Conservation (phyloP, 768 basidiomycete species). For the Mycena polygramma region DNA sequence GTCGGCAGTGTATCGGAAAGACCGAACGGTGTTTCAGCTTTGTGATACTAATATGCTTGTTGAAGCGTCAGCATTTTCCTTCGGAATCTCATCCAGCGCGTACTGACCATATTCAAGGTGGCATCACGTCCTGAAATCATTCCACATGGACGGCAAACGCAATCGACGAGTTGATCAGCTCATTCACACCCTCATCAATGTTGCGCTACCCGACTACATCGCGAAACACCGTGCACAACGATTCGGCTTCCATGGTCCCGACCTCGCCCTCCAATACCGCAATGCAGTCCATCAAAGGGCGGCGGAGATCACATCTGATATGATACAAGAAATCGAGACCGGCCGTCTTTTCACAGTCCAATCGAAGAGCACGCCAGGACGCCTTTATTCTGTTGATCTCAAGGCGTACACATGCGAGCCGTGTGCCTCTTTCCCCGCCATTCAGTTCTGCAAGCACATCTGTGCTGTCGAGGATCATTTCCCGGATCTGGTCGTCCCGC, state of each 20-base stretch:
- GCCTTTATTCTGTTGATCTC: conserved; percentile 18
- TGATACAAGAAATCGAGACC: conserved; percentile 7
- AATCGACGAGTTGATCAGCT: conserved; percentile 33
- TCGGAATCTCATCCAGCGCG: not conserved
- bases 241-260: conserved; percentile 33
- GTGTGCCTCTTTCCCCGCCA: conserved; percentile 27
- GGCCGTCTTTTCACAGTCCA: conserved; percentile 8
- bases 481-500: not conserved
- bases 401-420: conserved; percentile 10
- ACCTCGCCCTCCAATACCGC: conserved; percentile 21
- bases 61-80: conserved; percentile 20
- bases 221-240: conserved; percentile 26
- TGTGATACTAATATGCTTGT: conserved; percentile 38
- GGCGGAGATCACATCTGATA: not conserved
- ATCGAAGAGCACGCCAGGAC: not conserved
- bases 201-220: conserved; percentile 26
- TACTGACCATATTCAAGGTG: conserved; percentile 11
- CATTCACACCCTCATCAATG: conserved; percentile 23
- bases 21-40: too few species aligned
- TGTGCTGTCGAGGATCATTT: conserved; percentile 26
- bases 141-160: conserved; percentile 29
- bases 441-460: conserved; percentile 34
- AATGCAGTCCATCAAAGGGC: not conserved
- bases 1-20: too few species aligned
- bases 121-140: conserved; percentile 36